phyloP scores from a whole-genome alignment of 2,329 filamentous ascomycete species.

The Fusarium sp. region DNA sequence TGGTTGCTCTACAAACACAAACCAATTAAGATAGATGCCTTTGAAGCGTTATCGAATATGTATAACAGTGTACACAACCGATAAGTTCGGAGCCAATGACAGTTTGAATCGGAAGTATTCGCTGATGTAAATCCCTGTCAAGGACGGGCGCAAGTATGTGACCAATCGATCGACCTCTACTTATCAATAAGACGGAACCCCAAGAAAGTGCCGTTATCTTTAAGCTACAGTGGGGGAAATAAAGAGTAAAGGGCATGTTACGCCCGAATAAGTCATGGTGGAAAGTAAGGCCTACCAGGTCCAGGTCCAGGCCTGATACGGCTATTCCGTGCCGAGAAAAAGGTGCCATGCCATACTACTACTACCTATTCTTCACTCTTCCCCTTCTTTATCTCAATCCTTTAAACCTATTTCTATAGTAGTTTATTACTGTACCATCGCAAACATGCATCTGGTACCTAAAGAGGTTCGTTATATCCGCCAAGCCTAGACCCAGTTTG shows the following conservation, averaged over 20 bases:
- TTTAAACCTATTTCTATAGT: background rate
- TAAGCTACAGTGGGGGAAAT: constrained; percentile 18
- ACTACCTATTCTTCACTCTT: background rate
- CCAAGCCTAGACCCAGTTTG: constrained; percentile 28
- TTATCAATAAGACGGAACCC: constrained; percentile 26
- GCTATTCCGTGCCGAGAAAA: constrained; percentile 28
- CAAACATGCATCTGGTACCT: constrained; percentile 60
- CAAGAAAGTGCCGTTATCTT: constrained; percentile 24
- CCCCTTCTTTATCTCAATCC: background rate
- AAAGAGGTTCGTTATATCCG: constrained; percentile 56
- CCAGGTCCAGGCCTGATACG: constrained; percentile 6
- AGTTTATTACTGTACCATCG: constrained; percentile 12
- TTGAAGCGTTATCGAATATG: constrained; percentile 15
- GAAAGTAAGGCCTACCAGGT: constrained; percentile 25
- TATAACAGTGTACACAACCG: constrained; percentile 16
- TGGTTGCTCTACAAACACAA: too few species aligned
- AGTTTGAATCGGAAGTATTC: constrained; percentile 1
- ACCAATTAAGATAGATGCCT: background rate
- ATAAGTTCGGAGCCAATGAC: constrained; percentile 17
- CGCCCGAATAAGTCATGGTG: constrained; percentile 20
- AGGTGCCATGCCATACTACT: background rate
- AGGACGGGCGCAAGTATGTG: constrained; percentile 14
- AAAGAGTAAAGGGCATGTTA: constrained; percentile 5
- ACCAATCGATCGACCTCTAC: constrained; percentile 23
- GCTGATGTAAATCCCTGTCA: constrained; percentile 19